These are phyloP conservation scores for Hypoxylon sp. DNA, from an alignment of 2,329 filamentous ascomycete genomes.

Conservation along the genomic window DNA sequence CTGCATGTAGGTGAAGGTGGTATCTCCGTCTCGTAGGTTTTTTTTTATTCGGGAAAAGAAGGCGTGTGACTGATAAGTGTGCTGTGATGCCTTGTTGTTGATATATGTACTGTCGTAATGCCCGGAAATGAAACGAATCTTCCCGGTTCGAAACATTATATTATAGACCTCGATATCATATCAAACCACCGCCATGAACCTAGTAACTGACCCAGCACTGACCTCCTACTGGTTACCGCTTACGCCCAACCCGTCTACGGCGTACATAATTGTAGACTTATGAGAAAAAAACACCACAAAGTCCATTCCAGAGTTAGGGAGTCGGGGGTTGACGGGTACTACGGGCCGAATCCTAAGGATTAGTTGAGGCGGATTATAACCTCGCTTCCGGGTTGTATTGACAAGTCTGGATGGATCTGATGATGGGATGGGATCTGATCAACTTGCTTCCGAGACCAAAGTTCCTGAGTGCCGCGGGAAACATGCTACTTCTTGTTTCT, in stretches of 20 bases:
- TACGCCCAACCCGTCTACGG: conserved; percentile 32
- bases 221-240: conserved; percentile 32
- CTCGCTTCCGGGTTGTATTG: conserved; percentile 30
- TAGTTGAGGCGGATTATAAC: conserved; percentile 38
- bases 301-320: no score
- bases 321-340: conserved; percentile 27
- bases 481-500: conserved; percentile 34
- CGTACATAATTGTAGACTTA: conserved; percentile 34
- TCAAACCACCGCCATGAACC: conserved; percentile 31
- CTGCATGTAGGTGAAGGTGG: conserved; percentile 2
- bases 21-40: conserved; percentile 16
- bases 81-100: conserved; percentile 27
- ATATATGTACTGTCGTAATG: conserved; percentile 36
- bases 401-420: conserved; percentile 33
- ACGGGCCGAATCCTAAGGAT: conserved; percentile 35
- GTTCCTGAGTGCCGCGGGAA: conserved; percentile 32
- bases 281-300: conserved; percentile 20
- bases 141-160: conserved; percentile 34
- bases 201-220: conserved; percentile 29
- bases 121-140: conserved; percentile 35
- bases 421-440: conserved; percentile 33
- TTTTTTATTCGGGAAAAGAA: conserved; percentile 19
- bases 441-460: conserved; percentile 30
- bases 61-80: conserved; percentile 17
- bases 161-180: conserved; percentile 38